Evolutionary conservation across 78 protist species (phyloP), one percentile per base, ranked within the genome.

Genomic region (Monocercomonoides exilis): DNA sequence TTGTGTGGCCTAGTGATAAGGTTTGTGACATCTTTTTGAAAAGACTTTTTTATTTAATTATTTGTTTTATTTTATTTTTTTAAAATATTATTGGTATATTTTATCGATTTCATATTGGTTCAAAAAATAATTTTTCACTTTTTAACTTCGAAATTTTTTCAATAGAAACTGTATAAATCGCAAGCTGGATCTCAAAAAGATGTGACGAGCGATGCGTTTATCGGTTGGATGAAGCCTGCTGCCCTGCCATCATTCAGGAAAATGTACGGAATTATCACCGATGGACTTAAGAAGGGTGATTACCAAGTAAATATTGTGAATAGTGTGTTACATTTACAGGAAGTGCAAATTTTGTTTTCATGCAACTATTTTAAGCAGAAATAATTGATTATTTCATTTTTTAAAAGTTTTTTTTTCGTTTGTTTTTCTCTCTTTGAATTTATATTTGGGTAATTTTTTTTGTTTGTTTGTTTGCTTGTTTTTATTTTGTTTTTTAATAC

Each of bases 201-300:
- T 70, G 90, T 85, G 46, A 43, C 84, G 38, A 93, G 94, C 88
- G 94, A 91, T 85, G 96, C 92, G 81, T 92, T 95, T 33, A 93
- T 96, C 77, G 98, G 95, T 35, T 96, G 98, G 98, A 96, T 96
- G 98, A 88, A 97, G 46, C 87, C 94, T 42, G 98, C 98, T 41
- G 94, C 90, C 3, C 94, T 97, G 44, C 96, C 99, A 80, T 86
- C 46, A 45, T 97, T 97, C 93, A 89, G 93, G 85, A 97, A 97
- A 90, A 95, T 96, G 0, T 94, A 92, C 85, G 77, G 96, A 38
- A 45, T 5, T 41, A 81, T 94, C 82, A 44, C 43, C 3, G 93
- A 88, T 4, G 41, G 41, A 5, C 43, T 93, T n/a, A 21, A 0
- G 21, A n/a, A 87, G 2, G 96, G 96, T 6, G 44, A 0, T 42